phyloP scores from a whole-genome alignment of 2,329 filamentous ascomycete genomes.

The Fusarium sp. region DNA sequence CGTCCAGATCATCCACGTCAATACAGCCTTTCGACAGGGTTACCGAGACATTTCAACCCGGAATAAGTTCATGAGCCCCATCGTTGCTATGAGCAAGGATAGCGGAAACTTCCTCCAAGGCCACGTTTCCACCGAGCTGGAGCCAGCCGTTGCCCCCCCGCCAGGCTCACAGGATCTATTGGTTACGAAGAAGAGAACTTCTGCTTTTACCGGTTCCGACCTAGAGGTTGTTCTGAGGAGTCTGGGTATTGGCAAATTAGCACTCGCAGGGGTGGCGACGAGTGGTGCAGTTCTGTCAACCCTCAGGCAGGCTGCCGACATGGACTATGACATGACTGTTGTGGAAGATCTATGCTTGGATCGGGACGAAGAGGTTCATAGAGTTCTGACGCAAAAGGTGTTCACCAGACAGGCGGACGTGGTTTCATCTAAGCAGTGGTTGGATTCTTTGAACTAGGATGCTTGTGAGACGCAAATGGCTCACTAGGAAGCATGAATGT shows the following conservation, averaged over 20 bases:
- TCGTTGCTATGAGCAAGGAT: not conserved
- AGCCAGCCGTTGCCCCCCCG: not conserved
- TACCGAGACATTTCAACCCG: not conserved
- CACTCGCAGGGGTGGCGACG: not conserved
- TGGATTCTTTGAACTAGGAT: not conserved
- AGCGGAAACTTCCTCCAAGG: not conserved
- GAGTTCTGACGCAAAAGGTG: slow-evolving; percentile 9
- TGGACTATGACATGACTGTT: not conserved
- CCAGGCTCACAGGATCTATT: not conserved
- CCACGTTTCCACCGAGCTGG: not conserved
- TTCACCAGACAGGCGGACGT: slow-evolving; percentile 44
- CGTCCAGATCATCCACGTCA: slow-evolving; percentile 2
- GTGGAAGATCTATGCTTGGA: slow-evolving; percentile 5
- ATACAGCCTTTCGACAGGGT: not conserved
- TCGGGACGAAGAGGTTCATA: not conserved
- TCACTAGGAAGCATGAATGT: too few relatives aligned
- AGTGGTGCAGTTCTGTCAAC: slow-evolving; percentile 7
- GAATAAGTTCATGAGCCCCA: not conserved
- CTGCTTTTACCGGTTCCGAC: not conserved
- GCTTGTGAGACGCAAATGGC: too few relatives aligned
- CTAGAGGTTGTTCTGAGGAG: not conserved
- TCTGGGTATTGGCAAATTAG: not conserved
- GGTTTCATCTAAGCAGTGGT: not conserved
- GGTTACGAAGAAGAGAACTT: slow-evolving; percentile 2
- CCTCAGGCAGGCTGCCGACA: slow-evolving; percentile 1